These are phyloP conservation scores for Mycogone perniciosa DNA, from an alignment of 2,329 filamentous ascomycete genomes.

Conservation along the genomic window DNA sequence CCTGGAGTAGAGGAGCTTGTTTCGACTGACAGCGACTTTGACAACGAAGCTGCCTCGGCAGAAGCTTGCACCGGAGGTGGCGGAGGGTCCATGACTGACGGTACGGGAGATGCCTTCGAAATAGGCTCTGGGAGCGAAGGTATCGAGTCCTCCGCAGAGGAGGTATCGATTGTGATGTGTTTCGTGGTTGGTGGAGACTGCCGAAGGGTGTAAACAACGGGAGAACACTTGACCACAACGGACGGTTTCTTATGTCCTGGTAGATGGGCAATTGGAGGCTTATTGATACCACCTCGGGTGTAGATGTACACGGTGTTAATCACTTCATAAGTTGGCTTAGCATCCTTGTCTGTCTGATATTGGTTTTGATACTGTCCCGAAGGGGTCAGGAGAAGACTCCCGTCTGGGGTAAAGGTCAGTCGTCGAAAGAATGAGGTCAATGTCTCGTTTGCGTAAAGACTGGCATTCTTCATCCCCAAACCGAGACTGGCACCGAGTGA, in stretches of 20 bases:
- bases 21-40: slow-evolving; percentile 39
- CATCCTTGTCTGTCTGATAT: slow-evolving; percentile 57
- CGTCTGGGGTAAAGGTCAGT: slow-evolving; percentile 90
- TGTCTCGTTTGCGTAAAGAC: slow-evolving; percentile 92
- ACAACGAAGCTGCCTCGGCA: slow-evolving; percentile 42
- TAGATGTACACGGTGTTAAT: slow-evolving; percentile 99
- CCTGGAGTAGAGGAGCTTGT: slow-evolving; percentile 46
- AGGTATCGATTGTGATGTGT: slow-evolving; percentile 92
- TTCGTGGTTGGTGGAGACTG: slow-evolving; percentile 63
- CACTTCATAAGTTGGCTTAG: slow-evolving; percentile 74
- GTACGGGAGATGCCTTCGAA: slow-evolving; percentile 51
- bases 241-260: slow-evolving; percentile 98
- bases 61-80: slow-evolving; percentile 51
- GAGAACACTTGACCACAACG: slow-evolving; percentile 90
- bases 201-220: slow-evolving; percentile 77
- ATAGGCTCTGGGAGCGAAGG: slow-evolving; percentile 77
- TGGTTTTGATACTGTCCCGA: slow-evolving; percentile 91
- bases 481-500: slow-evolving; percentile 46
- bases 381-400: slow-evolving; percentile 86
- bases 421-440: slow-evolving; percentile 95
- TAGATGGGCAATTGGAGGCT: slow-evolving; percentile 87
- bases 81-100: slow-evolving; percentile 76
- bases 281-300: slow-evolving; percentile 91
- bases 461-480: slow-evolving; percentile 71
- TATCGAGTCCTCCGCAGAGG: slow-evolving; percentile 78